Conservation (phyloP, 768 basidiomycete species). For the Myochromella boudieri region DNA sequence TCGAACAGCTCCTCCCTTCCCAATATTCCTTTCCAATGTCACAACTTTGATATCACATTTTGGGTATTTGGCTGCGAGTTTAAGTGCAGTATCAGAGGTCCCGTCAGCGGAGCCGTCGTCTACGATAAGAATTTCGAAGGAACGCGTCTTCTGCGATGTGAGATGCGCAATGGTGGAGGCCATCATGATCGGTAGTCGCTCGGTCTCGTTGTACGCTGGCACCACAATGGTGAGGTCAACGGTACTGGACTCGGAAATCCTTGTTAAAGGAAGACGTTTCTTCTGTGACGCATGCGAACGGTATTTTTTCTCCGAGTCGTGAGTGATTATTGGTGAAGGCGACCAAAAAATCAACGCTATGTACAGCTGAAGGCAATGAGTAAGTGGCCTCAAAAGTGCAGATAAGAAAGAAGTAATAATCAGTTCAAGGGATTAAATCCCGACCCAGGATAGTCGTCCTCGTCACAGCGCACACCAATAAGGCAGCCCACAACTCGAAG, state of each 20-base stretch:
- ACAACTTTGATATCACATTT: slow-evolving; percentile 73
- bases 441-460: slow-evolving; percentile 64
- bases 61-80: slow-evolving; percentile 57
- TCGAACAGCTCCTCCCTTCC: slow-evolving; percentile 91
- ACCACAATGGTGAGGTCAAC: slow-evolving; percentile 81
- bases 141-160: slow-evolving; percentile 41
- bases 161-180: slow-evolving; percentile 70
- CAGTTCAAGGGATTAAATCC: slow-evolving; percentile 42
- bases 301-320: slow-evolving; percentile 69
- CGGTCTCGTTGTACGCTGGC: slow-evolving; percentile 89
- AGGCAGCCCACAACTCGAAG: slow-evolving; percentile 73
- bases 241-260: slow-evolving; percentile 52
- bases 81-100: slow-evolving; percentile 65
- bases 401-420: slow-evolving; percentile 18
- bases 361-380: slow-evolving; percentile 54
- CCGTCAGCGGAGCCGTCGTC: slow-evolving; percentile 88
- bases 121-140: slow-evolving; percentile 82
- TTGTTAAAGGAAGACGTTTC: slow-evolving; percentile 55
- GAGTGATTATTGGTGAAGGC: slow-evolving; percentile 62
- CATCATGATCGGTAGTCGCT: slow-evolving; percentile 86
- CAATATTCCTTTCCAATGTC: slow-evolving; percentile 74
- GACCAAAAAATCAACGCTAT: slow-evolving; percentile 72
- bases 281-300: slow-evolving; percentile 53
- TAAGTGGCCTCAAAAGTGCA: slow-evolving; percentile 1
- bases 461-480: slow-evolving; percentile 51